Evolutionary conservation across 2,329 filamentous ascomycete species (phyloP).

Genomic region (Alternaria incomplexa): DNA sequence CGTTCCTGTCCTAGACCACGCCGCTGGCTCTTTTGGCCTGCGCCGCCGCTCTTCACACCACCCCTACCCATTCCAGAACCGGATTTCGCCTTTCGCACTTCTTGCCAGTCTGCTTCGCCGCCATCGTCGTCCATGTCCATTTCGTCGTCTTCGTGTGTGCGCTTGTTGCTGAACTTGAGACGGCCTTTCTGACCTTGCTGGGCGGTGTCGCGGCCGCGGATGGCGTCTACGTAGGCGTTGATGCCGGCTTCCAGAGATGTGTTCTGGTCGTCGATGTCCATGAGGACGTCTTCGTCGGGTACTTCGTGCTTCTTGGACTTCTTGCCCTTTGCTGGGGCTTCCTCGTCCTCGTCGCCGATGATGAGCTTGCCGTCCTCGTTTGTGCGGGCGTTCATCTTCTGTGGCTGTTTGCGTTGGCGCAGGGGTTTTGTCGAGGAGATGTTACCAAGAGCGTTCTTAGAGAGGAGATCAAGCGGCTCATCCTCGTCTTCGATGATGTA

Average conservation of each 20-base stretch:
- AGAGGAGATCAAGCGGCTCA: slow-evolving; percentile 92
- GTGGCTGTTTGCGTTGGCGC: slow-evolving; percentile 62
- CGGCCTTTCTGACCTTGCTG: slow-evolving; percentile 65
- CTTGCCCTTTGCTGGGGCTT: slow-evolving; percentile 33
- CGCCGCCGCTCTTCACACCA: slow-evolving; percentile 26
- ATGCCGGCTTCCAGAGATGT: slow-evolving; percentile 58
- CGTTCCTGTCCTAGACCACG: slow-evolving; percentile 48
- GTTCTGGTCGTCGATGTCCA: slow-evolving; percentile 63
- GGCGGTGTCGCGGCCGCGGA: slow-evolving; percentile 65
- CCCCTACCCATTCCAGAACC: slow-evolving; percentile 39
- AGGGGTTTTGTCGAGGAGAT: slow-evolving; percentile 89
- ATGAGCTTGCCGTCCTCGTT: slow-evolving; percentile 83
- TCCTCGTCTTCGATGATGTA: slow-evolving; percentile 96
- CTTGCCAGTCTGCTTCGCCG: slow-evolving; percentile 37
- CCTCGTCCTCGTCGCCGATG: slow-evolving; percentile 62
- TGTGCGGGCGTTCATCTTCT: slow-evolving; percentile 52
- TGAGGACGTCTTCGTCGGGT: slow-evolving; percentile 58
- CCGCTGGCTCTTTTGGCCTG: slow-evolving; percentile 33
- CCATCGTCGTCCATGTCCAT: slow-evolving; percentile 56
- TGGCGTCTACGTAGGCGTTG: slow-evolving; percentile 67
- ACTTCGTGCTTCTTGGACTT: slow-evolving; percentile 44
- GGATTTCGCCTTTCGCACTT: slow-evolving; percentile 45
- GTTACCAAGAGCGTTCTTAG: slow-evolving; percentile 85
- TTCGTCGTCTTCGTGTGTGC: slow-evolving; percentile 51
- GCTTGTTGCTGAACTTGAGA: slow-evolving; percentile 64